Conservation (phyloP, 2,329 filamentous ascomycete species). For the Lomentospora prolificans region DNA sequence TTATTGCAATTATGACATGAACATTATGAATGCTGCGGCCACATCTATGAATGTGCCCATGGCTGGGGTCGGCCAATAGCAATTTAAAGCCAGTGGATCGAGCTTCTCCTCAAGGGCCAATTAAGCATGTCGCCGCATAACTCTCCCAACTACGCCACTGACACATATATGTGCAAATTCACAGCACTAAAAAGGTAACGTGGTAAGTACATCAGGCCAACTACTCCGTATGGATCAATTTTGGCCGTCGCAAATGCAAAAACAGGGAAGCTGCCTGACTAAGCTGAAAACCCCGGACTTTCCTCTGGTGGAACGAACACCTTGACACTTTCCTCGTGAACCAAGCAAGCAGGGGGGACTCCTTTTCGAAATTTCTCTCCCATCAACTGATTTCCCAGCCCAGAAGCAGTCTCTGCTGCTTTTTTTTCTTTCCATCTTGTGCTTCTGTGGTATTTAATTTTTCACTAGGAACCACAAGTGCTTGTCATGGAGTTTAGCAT, state of each 20-base stretch:
- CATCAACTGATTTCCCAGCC: constrained; percentile 6
- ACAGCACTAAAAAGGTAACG: background rate
- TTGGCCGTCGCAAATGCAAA: background rate
- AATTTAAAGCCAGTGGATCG: no score
- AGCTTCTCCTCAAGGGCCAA: background rate
- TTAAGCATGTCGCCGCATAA: background rate
- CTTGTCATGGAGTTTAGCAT: constrained; percentile 5
- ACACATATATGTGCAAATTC: constrained; percentile 1
- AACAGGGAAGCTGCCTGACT: background rate
- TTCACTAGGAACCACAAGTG: background rate
- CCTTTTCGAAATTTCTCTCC: background rate
- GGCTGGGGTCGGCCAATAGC: no score
- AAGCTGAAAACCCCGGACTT: constrained; percentile 2
- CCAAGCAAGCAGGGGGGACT: background rate
- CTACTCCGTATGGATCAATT: background rate
- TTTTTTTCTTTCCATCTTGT: background rate
- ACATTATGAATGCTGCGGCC: no score
- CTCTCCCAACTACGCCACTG: background rate
- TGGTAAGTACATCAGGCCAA: background rate
- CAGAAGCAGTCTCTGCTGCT: background rate
- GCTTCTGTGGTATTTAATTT: background rate
- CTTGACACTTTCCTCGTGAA: constrained; percentile 3
- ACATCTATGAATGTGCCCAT: no score
- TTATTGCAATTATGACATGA: no score
- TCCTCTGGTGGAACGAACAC: background rate